Evolutionary conservation across 2,329 filamentous ascomycete species (phyloP).

Genomic region (Fusarium coffeatum): DNA sequence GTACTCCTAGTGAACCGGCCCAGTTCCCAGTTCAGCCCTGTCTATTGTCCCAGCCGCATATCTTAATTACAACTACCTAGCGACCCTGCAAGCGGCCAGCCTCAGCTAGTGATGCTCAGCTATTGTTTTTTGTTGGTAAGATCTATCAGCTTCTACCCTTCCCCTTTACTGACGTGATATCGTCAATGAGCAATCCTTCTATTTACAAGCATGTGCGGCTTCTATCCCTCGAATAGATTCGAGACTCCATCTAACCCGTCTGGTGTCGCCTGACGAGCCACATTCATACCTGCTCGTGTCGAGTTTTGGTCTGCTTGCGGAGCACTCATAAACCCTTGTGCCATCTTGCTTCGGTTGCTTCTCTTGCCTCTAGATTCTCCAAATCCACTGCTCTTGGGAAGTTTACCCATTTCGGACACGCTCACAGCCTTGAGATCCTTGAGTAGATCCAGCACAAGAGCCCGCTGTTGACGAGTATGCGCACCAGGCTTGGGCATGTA

Average conservation of each 20-base stretch:
- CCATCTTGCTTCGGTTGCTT: slow-evolving; percentile 61
- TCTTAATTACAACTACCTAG: slow-evolving; percentile 12
- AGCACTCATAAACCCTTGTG: slow-evolving; percentile 73
- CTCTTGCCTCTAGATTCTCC: slow-evolving; percentile 46
- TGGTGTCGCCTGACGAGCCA: slow-evolving; percentile 55
- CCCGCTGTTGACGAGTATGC: slow-evolving; percentile 80
- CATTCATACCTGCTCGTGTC: slow-evolving; percentile 46
- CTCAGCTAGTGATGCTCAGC: slow-evolving; percentile 3
- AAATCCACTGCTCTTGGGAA: slow-evolving; percentile 66
- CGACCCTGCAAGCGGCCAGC: slow-evolving; percentile 3
- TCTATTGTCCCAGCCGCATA: slow-evolving; percentile 26
- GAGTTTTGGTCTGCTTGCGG: slow-evolving; percentile 49
- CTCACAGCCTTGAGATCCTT: slow-evolving; percentile 90
- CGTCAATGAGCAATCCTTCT: not conserved
- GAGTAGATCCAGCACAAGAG: slow-evolving; percentile 84
- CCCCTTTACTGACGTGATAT: slow-evolving; percentile 8
- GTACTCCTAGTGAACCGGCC: slow-evolving; percentile 32
- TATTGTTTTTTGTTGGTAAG: slow-evolving; percentile 9
- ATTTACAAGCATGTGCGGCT: not conserved
- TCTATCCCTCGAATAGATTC: slow-evolving; percentile 59
- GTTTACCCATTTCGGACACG: slow-evolving; percentile 91
- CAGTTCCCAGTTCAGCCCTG: slow-evolving; percentile 23
- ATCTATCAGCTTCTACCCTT: not conserved
- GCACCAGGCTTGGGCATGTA: slow-evolving; percentile 68
- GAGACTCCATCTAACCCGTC: slow-evolving; percentile 67